These are phyloP conservation scores for Scheffersomyces illinoinensis DNA, from an alignment of 1,139 yeast genomes.

Conservation along the genomic window DNA sequence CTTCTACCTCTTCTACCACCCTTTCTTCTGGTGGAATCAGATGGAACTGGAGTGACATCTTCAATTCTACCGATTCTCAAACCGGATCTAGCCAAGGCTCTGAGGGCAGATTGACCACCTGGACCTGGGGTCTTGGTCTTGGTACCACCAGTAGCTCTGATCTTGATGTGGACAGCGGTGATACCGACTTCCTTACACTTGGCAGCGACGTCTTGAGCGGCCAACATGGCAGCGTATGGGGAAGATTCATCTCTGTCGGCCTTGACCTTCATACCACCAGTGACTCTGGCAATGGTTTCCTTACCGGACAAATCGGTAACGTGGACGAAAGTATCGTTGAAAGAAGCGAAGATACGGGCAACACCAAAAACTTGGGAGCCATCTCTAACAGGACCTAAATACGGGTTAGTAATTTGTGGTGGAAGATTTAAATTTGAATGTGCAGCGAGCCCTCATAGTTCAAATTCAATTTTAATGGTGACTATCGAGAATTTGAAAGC, in stretches of 20 bases:
- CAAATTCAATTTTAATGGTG: not conserved
- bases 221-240: constrained; percentile 99
- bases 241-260: constrained; percentile 99
- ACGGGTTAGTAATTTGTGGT: constrained; percentile 18
- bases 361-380: constrained; percentile 99
- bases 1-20: constrained; percentile 99
- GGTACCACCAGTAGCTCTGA: constrained; percentile 99
- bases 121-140: constrained; percentile 99
- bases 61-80: constrained; percentile 99
- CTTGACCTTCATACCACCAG: constrained; percentile 99
- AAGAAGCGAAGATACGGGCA: constrained; percentile 99
- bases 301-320: constrained; percentile 99
- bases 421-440: not conserved
- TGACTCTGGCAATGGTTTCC: constrained; percentile 99
- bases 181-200: constrained; percentile 99
- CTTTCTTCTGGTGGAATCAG: constrained; percentile 99
- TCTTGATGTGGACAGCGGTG: constrained; percentile 98
- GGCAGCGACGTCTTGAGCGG: constrained; percentile 99
- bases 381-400: constrained; percentile 81
- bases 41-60: constrained; percentile 99
- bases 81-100: constrained; percentile 99
- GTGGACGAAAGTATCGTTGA: constrained; percentile 99
- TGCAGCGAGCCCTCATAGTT: not conserved
- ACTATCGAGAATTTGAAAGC: not conserved
- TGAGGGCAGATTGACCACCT: constrained; percentile 99